Conservation (phyloP, 306 rosid genomes). For the Senna tora region DNA sequence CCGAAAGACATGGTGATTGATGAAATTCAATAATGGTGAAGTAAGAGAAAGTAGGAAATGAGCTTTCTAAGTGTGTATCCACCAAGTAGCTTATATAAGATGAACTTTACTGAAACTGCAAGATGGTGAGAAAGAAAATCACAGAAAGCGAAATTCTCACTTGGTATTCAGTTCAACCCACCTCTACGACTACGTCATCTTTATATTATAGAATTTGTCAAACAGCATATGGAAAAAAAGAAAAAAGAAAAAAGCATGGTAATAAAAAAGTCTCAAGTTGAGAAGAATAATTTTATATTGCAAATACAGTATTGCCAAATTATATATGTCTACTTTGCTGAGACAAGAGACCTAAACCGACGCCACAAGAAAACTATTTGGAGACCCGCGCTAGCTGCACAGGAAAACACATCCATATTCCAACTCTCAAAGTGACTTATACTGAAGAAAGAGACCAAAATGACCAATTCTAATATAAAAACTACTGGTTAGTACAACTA, state of each 20-base stretch:
- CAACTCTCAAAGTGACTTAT: neutral
- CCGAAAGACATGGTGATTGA: slow-evolving; percentile 13
- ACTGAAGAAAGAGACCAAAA: neutral
- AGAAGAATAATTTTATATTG: neutral
- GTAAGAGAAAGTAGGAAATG: slow-evolving; percentile 5
- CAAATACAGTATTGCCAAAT: slow-evolving; percentile 25
- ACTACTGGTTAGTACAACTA: neutral
- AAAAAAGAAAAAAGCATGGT: slow-evolving; percentile 8
- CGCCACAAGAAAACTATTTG: neutral
- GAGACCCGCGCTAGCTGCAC: neutral
- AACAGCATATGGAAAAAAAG: slow-evolving; percentile 19
- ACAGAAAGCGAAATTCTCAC: slow-evolving; percentile 17
- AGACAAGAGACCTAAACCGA: slow-evolving; percentile 5
- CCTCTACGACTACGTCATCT: slow-evolving; percentile 24
- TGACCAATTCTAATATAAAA: too few species aligned
- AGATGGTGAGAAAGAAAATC: neutral
- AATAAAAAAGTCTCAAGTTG: neutral
- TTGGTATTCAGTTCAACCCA: slow-evolving; percentile 13
- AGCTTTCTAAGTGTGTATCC: neutral
- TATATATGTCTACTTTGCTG: neutral
- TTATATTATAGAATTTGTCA: slow-evolving; percentile 31
- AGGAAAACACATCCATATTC: neutral
- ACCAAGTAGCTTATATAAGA: neutral
- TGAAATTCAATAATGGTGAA: neutral
- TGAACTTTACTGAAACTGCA: neutral